Evolutionary conservation across 2,329 filamentous ascomycete genomes (phyloP), one percentile per base, ranked within the genome.

Genomic region (Hymenoscyphus albidus): DNA sequence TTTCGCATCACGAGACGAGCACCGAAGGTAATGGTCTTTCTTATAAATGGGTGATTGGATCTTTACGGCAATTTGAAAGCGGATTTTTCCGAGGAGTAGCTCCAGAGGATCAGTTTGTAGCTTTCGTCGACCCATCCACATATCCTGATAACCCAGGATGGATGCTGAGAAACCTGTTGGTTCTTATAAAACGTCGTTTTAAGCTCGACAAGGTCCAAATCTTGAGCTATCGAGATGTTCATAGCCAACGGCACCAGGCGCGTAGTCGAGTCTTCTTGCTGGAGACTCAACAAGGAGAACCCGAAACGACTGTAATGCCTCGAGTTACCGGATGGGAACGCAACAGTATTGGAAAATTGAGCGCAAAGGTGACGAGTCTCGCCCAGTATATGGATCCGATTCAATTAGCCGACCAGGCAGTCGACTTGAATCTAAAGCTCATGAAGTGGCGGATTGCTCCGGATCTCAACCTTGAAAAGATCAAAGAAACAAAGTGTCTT

Each of bases 371-470:
- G 18, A 92, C 92, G 14, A 92, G 96, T 72, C 82, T 99, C 9
- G 90, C 90, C 22, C 92, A 95, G 72, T 96, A 97, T 72, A 94
- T 99, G 90, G 93, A 99, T 74, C 94, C 95, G 6, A 81, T 84
- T 40, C 88, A 88, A 73, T 81, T 98, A 18, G 95, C 95, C 27
- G 93, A 98, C 74, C 93, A 96, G 75, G 93, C 93, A 0, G 94
- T 98, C 10, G 95, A 99, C 74, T 83, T 99, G 65, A 99, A 99
- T 74, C 82, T 98, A 66, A 98, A 98, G 78, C 83, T 99, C 64
- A 99, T 99, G 88, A 99, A 97, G 79, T 99, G 95, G 95, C 88
- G 95, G 48, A 92, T 99, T 72, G 92, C 93, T 7, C 95, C 95
- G 0, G 88, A 88, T 60, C 84, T 99, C 51, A 85, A 98, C 74